Base-by-base conservation (phyloP, 352 stramenopile species). In the Thalassiosira livingstoniorum region DNA sequence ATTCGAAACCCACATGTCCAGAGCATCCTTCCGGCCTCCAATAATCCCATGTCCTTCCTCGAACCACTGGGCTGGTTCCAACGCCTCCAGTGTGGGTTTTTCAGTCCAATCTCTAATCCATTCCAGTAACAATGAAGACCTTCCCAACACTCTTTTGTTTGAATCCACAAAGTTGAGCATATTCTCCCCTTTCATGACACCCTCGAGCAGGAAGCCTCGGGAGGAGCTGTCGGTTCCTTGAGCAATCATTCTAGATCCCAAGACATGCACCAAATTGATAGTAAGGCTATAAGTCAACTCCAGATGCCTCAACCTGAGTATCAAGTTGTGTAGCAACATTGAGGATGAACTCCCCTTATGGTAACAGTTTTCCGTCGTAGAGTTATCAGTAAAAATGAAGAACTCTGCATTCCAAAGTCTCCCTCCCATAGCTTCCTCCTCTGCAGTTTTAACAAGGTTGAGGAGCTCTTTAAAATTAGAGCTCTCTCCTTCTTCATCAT, bases 401-500 rank as follows among this genome's bases (percentile, higher is more conserved):
- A 69, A 4, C 61, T 69, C 61, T 11, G 61, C 39, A 4, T 51
- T 29, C 32, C 5, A 29, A 7, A 69, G 34, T 4, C 23, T 55
- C 3, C 61, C 27, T 21, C 25, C 54, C 54, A 39, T 7, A 23
- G 74, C 81, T 60, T 77, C 51, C 0, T 58, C 5, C 64, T 85
- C 66, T 0, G 81, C 21, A 18, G 69, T 47, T 11, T 85, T 54
- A 15, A 89, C 75, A 10, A 87, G 51, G 43, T 91, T 89, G 18
- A 10, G 42, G 0, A 85, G 54, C 66, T 88, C 77, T 27, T 61
- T 63, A 35, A 45, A 89, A 43, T 89, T 89, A 1, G 78, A 89
- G 31, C 63, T 75, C 58, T 83, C 68, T 11, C 65, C 25, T 42
- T 78, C 31, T 42, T 5, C 54, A 37, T 80, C 53, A 7, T 18